A percentile compares a stretch with the other conserved stretches of the same genome.
Conservation (phyloP, 31 red algal genomes). For the Asparagopsis taxiformis region DNA sequence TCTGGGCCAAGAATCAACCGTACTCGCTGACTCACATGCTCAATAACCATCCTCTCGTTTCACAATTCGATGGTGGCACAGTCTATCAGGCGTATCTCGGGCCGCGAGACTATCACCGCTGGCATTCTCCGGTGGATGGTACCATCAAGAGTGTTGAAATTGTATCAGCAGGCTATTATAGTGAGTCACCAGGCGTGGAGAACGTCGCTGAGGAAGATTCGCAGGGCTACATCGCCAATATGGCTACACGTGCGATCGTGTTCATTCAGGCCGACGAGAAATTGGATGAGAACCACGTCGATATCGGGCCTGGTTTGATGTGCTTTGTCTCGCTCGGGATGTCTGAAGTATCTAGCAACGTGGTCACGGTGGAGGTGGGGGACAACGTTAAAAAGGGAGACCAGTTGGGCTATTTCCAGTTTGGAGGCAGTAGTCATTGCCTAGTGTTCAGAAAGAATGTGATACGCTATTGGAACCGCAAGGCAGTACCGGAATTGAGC, state of each 20-base stretch:
- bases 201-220: too few species aligned
- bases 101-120: too few species aligned
- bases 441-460: neutral
- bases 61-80: too few species aligned
- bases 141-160: too few species aligned
- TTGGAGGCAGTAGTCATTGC: slow-evolving; percentile 13
- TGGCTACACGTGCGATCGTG: neutral
- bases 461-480: neutral
- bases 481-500: neutral
- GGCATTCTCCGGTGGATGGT: too few species aligned
- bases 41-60: too few species aligned
- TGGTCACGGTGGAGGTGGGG: neutral
- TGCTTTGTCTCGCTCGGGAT: neutral
- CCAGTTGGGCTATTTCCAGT: slow-evolving; percentile 9
- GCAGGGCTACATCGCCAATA: too few species aligned
- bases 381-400: neutral
- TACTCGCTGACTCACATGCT: too few species aligned
- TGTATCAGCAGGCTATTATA: too few species aligned
- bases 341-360: neutral
- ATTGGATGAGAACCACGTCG: neutral
- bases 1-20: too few species aligned
- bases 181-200: too few species aligned
- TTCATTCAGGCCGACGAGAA: slow-evolving; percentile 5
- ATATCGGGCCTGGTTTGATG: slow-evolving; percentile 9
- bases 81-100: too few species aligned